Evolutionary conservation across 495 filamentous ascomycete species (phyloP).

Genomic region (Hypoxylon rickii): DNA sequence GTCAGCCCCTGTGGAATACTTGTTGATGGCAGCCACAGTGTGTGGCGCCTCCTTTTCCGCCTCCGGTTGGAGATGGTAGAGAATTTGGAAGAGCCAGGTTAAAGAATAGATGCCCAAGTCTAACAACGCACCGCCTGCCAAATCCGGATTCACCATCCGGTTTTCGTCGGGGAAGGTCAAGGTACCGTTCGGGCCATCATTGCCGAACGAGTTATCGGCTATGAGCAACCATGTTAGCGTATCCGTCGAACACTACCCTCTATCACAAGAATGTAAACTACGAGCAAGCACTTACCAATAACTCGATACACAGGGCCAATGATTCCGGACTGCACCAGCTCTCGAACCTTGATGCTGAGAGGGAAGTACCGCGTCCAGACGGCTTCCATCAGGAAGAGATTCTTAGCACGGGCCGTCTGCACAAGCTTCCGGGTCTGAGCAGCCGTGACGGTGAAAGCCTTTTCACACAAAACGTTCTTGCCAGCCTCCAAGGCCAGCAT

Average conservation of each 20-base stretch:
- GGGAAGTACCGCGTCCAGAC: conserved; percentile 96
- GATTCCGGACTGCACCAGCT: conserved; percentile 67
- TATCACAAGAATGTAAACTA: neutral
- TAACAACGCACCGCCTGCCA: conserved; percentile 83
- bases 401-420: conserved; percentile 74
- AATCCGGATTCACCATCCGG: conserved; percentile 84
- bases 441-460: conserved; percentile 89
- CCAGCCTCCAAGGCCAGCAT: conserved; percentile 80
- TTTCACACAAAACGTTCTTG: conserved; percentile 92
- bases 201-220: conserved; percentile 65
- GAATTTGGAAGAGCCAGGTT: conserved; percentile 91
- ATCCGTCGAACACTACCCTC: neutral
- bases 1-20: conserved; percentile 84
- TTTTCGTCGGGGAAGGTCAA: conserved; percentile 59
- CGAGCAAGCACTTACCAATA: conserved; percentile 53
- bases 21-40: conserved; percentile 66
- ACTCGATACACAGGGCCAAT: conserved; percentile 81
- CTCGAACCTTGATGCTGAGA: conserved; percentile 72
- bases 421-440: conserved; percentile 75
- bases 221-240: conserved; percentile 9
- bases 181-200: conserved; percentile 43
- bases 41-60: conserved; percentile 53
- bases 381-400: conserved; percentile 94
- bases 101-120: conserved; percentile 89
- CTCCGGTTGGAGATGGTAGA: conserved; percentile 78